Evolutionary conservation across 1,284 basidiomycete genomes (phyloP).

Genomic region (Apiotrichum veenhuisii): DNA sequence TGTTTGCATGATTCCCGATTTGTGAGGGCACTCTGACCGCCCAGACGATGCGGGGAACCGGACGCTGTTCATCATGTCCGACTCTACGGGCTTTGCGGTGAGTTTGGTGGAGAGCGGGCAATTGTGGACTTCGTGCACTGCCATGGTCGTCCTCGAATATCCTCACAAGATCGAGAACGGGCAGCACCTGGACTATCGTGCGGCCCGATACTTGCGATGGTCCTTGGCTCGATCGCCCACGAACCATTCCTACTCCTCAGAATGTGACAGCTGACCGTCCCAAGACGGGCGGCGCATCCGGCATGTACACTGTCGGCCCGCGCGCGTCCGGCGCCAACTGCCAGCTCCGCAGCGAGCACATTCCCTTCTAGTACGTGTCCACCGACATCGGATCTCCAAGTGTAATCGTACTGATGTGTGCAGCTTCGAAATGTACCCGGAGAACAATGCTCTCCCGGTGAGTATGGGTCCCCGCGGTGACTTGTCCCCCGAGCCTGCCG

Average conservation of each 20-base stretch:
- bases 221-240: too few species aligned
- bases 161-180: too few species aligned
- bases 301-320: conserved; percentile 26
- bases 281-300: conserved; percentile 40
- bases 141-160: too few species aligned
- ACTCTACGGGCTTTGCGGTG: conserved; percentile 37
- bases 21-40: background rate
- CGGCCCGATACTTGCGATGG: too few species aligned
- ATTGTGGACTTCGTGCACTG: too few species aligned
- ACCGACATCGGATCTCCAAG: background rate
- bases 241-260: too few species aligned
- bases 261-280: conserved; percentile 5
- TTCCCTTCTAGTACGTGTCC: conserved; percentile 16
- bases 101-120: conserved; percentile 8
- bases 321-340: conserved; percentile 19
- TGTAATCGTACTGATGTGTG: too few species aligned
- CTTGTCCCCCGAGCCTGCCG: too few species aligned
- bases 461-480: too few species aligned
- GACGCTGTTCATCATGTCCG: conserved; percentile 42
- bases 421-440: conserved; percentile 32
- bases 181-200: too few species aligned
- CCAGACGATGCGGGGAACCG: conserved; percentile 32
- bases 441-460: conserved; percentile 32
- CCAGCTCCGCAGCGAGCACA: conserved; percentile 17
- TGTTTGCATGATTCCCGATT: conserved; percentile 6